A percentile compares a stretch with the other conserved stretches of the same genome.
phyloP scores from a whole-genome alignment of 148 eudicot genomes.

The Hydrangea macrophylla region DNA sequence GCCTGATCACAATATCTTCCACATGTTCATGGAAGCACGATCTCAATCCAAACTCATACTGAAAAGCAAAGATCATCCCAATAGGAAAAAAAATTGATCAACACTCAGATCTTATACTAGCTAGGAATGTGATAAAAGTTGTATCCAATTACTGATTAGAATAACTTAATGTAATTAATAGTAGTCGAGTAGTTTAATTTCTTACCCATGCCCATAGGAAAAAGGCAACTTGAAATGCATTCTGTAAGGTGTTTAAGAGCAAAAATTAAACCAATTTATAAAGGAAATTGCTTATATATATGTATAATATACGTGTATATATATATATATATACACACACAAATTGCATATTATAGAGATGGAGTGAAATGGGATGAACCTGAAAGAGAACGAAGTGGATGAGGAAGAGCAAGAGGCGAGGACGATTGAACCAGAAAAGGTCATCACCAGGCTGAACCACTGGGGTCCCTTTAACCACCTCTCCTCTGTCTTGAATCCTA shows the following conservation, averaged over 20 bases:
- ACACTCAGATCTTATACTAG: neutral
- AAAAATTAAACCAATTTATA: too few species aligned
- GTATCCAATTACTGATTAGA: neutral
- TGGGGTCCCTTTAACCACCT: constrained; percentile 37
- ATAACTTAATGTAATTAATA: neutral
- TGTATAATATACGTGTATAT: too few species aligned
- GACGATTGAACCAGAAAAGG: constrained; percentile 53
- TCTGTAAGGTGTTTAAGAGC: constrained; percentile 16
- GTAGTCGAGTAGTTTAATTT: neutral
- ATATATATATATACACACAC: too few species aligned
- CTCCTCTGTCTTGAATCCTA: constrained; percentile 41
- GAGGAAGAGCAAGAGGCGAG: constrained; percentile 42
- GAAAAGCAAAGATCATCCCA: neutral
- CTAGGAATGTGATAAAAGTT: too few species aligned
- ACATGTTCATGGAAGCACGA: constrained; percentile 40
- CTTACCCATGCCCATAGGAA: constrained; percentile 39
- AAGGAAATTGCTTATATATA: too few species aligned
- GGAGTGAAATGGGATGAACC: constrained; percentile 15
- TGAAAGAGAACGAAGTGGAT: constrained; percentile 52
- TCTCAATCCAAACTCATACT: constrained; percentile 35
- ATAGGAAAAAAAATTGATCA: neutral
- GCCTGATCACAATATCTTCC: constrained; percentile 33
- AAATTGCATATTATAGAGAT: too few species aligned
- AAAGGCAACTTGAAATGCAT: constrained; percentile 43
- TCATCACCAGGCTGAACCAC: constrained; percentile 47